These are phyloP conservation scores for Solanum neorickii DNA, from an alignment of 257 asterid genomes.

Conservation along the genomic window DNA sequence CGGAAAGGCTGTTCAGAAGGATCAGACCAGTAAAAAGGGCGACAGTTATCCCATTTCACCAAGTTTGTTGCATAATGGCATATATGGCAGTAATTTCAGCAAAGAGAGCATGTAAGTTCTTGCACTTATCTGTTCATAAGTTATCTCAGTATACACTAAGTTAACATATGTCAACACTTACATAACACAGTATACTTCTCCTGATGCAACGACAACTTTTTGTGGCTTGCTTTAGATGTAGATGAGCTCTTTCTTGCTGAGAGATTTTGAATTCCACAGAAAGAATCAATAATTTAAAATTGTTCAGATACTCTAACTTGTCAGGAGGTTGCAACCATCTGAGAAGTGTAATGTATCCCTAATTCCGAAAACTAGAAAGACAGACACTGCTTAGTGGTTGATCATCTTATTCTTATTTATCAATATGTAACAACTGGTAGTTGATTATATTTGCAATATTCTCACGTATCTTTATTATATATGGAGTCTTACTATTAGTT, in stretches of 20 bases:
- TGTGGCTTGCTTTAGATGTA: background rate
- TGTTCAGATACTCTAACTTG: background rate
- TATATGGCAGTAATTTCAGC: constrained; percentile 40
- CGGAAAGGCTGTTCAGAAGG: constrained; percentile 28
- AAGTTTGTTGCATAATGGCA: constrained; percentile 74
- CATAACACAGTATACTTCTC: background rate
- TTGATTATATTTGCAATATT: background rate
- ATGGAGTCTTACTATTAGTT: background rate
- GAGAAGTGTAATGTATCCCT: background rate
- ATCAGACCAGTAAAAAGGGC: constrained; percentile 29
- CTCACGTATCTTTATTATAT: background rate
- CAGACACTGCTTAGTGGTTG: background rate
- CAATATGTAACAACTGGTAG: background rate
- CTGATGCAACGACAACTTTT: background rate
- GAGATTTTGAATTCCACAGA: background rate
- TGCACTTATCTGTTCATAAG: background rate
- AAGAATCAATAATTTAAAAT: background rate
- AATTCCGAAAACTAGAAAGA: background rate
- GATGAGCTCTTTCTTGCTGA: background rate
- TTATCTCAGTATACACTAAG: background rate
- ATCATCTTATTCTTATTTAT: background rate
- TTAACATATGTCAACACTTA: background rate
- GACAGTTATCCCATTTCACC: constrained; percentile 62
- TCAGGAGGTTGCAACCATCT: background rate
- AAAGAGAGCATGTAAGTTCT: constrained; percentile 63